Evolutionary conservation across 2,329 filamentous ascomycete species (phyloP), one percentile per base, ranked within the genome.

Genomic region (Periconia sp.): DNA sequence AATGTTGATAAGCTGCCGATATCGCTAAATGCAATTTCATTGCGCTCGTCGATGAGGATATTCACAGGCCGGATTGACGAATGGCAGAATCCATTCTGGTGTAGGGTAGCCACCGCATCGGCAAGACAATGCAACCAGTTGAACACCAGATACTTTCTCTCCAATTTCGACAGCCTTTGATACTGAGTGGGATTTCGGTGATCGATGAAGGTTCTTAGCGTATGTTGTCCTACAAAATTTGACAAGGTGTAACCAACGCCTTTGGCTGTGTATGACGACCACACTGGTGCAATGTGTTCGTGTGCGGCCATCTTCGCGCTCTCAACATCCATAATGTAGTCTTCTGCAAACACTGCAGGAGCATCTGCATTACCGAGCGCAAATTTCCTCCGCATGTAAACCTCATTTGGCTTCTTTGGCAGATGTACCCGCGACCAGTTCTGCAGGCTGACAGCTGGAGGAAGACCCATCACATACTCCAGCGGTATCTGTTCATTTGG

Each of bases 91-190:
- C 83, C 82, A 34, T 78, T 78, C 49, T 77, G 78, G 61, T 91
- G 87, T 2, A 91, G 70, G 49, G 80, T 87, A 39, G 84, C 81
- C 12, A 90, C 61, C 1, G 86, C 84, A 62, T 89, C 85, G 28
- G 80, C 77, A 4, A 91, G 76, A 62, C 87, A 91, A 58, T 87
- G 83, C 57, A 90, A 81, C 87, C 87, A 91, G 63, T 88, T 85
- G 61, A 89, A 74, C 4, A 89, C 65, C 12, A 86, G 71, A 32
- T 75, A 72, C 23, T 84, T 77, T 18, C 85, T 77, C 28, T 81
- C 77, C 36, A 76, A 73, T 60, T 88, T 87, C 3, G 80, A 57
- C 9, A 89, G 65, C 38, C 78, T 80, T 56, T 86, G 85, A 63
- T 86, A 78, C 16, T 80, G 78, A 16, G 78, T 72, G 2, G 86